phyloP scores from a whole-genome alignment of 768 basidiomycete species.

The Lactarius hengduanensis region DNA sequence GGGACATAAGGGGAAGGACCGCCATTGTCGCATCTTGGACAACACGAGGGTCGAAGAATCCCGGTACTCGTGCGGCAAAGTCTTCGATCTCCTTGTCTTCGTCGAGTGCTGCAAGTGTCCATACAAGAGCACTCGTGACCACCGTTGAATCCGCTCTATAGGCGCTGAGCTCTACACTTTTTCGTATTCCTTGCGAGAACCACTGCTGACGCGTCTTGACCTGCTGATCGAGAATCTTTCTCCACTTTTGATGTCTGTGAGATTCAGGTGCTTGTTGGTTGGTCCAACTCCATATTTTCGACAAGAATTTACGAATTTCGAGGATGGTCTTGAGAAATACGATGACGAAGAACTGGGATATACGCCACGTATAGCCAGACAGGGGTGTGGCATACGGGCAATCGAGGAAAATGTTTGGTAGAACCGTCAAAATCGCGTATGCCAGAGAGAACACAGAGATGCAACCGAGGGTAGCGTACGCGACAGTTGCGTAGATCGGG shows the following conservation, averaged over 20 bases:
- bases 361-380: background rate
- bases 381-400: constrained; percentile 10
- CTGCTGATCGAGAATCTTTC: background rate
- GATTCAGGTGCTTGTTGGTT: background rate
- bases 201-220: background rate
- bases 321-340: background rate
- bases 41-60: background rate
- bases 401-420: background rate
- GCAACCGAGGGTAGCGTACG: background rate
- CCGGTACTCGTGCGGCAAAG: background rate
- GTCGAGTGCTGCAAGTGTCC: background rate
- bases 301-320: background rate
- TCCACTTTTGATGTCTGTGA: background rate
- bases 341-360: background rate
- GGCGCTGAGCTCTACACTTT: background rate
- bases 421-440: background rate
- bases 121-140: background rate
- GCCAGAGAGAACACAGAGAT: background rate
- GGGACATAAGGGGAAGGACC: background rate
- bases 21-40: background rate
- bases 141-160: background rate
- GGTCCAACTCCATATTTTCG: background rate
- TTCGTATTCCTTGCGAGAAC: background rate
- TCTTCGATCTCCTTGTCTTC: background rate
- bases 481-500: background rate